A percentile compares a stretch with the other conserved stretches of the same genome.
phyloP scores from a whole-genome alignment of 2,329 filamentous ascomycete genomes.

The Aspergillus glaucus region DNA sequence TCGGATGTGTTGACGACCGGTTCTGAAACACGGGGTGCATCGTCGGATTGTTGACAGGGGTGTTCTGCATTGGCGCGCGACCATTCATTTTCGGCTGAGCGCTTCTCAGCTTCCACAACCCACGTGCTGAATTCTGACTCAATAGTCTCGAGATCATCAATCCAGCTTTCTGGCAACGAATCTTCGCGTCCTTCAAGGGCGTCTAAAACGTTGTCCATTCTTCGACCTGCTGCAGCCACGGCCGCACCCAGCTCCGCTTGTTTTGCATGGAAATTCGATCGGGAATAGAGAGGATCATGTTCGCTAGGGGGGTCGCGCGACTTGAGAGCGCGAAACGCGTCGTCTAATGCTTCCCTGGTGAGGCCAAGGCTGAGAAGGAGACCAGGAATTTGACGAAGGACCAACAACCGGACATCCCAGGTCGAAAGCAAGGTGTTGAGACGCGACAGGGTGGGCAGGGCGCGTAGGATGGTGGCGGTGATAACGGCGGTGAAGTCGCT shows the following conservation, averaged over 20 bases:
- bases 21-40: background rate
- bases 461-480: conserved; percentile 84
- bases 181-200: conserved; percentile 76
- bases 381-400: conserved; percentile 66
- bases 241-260: conserved; percentile 59
- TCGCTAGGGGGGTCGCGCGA: conserved; percentile 18
- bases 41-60: background rate
- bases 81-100: conserved; percentile 62
- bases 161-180: conserved; percentile 77
- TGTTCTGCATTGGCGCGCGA: conserved; percentile 13
- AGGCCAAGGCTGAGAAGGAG: conserved; percentile 59
- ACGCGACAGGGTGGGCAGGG: conserved; percentile 71
- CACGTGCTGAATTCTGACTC: conserved; percentile 75
- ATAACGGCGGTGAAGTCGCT: conserved; percentile 87
- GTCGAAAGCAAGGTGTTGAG: conserved; percentile 65
- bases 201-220: conserved; percentile 81
- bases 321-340: conserved; percentile 25
- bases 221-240: conserved; percentile 62
- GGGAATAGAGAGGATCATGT: conserved; percentile 24
- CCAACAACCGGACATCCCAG: conserved; percentile 71
- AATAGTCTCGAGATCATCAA: conserved; percentile 74
- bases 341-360: conserved; percentile 28
- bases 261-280: conserved; percentile 35
- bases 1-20: background rate
- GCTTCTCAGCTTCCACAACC: conserved; percentile 70